These are phyloP conservation scores for Aspergillus conjunctus DNA, from an alignment of 495 filamentous ascomycete genomes.

Conservation along the genomic window DNA sequence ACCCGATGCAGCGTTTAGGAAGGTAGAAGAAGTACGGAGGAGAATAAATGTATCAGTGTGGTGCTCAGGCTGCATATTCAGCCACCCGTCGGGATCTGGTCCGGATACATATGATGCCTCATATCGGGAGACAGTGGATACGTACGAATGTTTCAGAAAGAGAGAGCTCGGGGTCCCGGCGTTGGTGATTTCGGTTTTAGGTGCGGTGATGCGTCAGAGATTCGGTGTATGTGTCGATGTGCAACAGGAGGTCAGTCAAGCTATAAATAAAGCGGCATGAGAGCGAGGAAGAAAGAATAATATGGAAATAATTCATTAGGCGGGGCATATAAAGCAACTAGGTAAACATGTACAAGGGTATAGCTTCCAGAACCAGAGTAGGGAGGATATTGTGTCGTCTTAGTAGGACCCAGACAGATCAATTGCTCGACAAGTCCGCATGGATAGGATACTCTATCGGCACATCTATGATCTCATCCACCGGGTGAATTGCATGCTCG, in stretches of 20 bases:
- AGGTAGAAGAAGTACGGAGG: no score
- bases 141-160: neutral
- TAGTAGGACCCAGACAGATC: neutral
- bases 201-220: no score
- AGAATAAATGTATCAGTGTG: no score
- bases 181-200: neutral
- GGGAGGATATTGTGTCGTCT: neutral
- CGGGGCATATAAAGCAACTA: neutral
- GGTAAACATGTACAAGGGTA: neutral
- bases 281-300: no score
- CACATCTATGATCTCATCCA: conserved; percentile 17
- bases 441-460: conserved; percentile 5
- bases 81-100: neutral
- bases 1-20: no score
- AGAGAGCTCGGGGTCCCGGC: neutral
- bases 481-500: conserved; percentile 42
- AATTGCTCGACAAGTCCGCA: conserved; percentile 7
- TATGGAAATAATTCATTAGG: no score
- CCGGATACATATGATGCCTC: neutral
- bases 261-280: no score
- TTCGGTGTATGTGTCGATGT: no score
- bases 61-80: no score
- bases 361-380: neutral
- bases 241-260: no score
- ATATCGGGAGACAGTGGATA: neutral